These are phyloP conservation scores for Trichothecium roseum DNA, from an alignment of 2,329 filamentous ascomycete genomes.

Conservation along the genomic window DNA sequence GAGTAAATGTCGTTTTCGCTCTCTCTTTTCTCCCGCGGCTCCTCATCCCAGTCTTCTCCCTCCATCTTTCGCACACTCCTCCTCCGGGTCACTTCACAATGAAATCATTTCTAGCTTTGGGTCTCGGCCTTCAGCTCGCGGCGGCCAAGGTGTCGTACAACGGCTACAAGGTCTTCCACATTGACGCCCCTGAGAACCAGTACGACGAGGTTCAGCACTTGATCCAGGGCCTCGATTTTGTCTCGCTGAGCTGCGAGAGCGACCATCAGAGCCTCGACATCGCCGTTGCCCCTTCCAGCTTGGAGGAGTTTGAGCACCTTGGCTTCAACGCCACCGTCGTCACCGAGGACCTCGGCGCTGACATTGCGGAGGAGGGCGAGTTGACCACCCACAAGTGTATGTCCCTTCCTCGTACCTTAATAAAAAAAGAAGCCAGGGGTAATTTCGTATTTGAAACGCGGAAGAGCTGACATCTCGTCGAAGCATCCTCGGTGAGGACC, in stretches of 20 bases:
- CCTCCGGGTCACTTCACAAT: neutral
- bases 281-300: slow-evolving; percentile 23
- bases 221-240: slow-evolving; percentile 21
- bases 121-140: slow-evolving; percentile 22
- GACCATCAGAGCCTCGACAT: slow-evolving; percentile 21
- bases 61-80: neutral
- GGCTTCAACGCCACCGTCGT: slow-evolving; percentile 22
- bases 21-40: neutral
- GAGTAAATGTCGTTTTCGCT: neutral
- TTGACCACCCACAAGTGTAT: slow-evolving; percentile 19
- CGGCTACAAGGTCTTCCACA: slow-evolving; percentile 33
- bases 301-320: slow-evolving; percentile 20
- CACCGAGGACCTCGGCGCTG: slow-evolving; percentile 27
- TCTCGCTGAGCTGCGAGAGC: slow-evolving; percentile 20
- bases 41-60: neutral
- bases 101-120: slow-evolving; percentile 1
- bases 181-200: slow-evolving; percentile 23
- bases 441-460: too few species aligned
- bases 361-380: slow-evolving; percentile 22
- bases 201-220: slow-evolving; percentile 19
- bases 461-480: too few species aligned
- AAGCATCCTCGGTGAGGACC: neutral
- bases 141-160: slow-evolving; percentile 32
- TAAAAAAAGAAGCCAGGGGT: too few species aligned
- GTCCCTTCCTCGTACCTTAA: slow-evolving; percentile 3